Evolutionary conservation across 1,284 basidiomycete species (phyloP), one percentile per base, ranked within the genome.

Genomic region (Microbotryum saponariae): DNA sequence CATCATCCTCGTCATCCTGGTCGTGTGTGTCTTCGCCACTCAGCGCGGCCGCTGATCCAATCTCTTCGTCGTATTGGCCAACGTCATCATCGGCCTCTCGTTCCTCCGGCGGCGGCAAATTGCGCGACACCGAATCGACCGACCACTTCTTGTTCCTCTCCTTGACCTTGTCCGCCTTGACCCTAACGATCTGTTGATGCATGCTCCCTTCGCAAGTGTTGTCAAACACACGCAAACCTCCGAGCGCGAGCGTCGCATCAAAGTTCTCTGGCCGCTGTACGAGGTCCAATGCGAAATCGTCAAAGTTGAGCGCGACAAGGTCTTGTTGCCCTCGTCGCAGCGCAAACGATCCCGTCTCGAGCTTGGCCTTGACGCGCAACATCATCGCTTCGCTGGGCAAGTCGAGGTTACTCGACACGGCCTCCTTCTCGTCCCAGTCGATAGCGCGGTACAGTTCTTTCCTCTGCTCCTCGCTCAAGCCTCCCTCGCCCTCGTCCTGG

Each of bases 361-460:
- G 82, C 64, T 86, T 85, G 27, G 91, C 85, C 47, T 82, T 80
- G 49, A 94, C 81, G 33, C 86, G 83, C 55, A 87, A 77, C 73
- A 90, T 88, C 70, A 97, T 81, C 12, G 90, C 87, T 70, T 97
- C 91, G 56, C 82, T 82, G 2, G 91, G 87, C 1, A 84, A 78
- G 71, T 88, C 82, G n/a, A 74, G 71, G 6, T 74, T 67, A 56
- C 85, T 82, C 5, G 82, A 80, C 6, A 89, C 79, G 1, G 87
- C 85, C 23, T 71, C 67, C 73, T 89, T 88, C 76, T 91, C 89
- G 74, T 97, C 90, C 75, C 91, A 97, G 74, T 98, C 93, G 62
- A 98, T 85, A 20, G 90, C 85, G 70, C 91, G 88, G 77, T 97
- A 97, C 29, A 98, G 82, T 76, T 98, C 85, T 73, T 88, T 88